These are phyloP conservation scores for Pyricularia sp. DNA, from an alignment of 2,329 filamentous ascomycete genomes.

Conservation along the genomic window DNA sequence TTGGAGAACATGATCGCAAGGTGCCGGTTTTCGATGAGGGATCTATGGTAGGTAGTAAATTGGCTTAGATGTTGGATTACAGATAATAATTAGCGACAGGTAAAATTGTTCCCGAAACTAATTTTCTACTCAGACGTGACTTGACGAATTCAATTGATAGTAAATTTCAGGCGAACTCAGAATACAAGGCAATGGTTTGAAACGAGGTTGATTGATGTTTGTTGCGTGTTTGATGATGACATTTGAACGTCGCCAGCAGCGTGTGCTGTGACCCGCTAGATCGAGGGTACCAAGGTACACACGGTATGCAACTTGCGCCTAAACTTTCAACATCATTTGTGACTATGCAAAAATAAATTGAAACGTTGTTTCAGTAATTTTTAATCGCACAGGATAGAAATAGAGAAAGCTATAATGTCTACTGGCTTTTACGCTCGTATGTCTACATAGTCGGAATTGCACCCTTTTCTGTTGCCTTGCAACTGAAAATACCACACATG, in stretches of 20 bases:
- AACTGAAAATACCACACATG: background rate
- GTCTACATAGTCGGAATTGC: background rate
- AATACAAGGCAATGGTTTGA: background rate
- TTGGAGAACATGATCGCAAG: constrained; percentile 1
- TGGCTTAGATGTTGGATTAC: background rate
- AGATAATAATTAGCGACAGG: background rate
- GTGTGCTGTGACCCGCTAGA: background rate
- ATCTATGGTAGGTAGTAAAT: background rate
- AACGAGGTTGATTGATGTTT: background rate
- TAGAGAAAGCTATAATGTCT: background rate
- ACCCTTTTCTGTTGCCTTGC: background rate
- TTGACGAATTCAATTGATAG: background rate
- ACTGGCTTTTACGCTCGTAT: background rate
- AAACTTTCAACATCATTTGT: background rate
- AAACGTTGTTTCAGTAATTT: background rate
- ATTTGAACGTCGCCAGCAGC: background rate
- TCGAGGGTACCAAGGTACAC: background rate
- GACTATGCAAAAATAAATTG: background rate
- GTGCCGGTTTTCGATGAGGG: background rate
- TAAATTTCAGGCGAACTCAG: background rate
- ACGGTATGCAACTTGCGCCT: background rate
- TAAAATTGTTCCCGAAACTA: background rate
- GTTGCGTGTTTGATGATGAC: background rate
- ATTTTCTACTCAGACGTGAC: background rate
- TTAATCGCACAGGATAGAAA: too few species aligned